These are phyloP conservation scores for Ogataea sp. DNA, from an alignment of 805 yeast genomes.

Conservation along the genomic window DNA sequence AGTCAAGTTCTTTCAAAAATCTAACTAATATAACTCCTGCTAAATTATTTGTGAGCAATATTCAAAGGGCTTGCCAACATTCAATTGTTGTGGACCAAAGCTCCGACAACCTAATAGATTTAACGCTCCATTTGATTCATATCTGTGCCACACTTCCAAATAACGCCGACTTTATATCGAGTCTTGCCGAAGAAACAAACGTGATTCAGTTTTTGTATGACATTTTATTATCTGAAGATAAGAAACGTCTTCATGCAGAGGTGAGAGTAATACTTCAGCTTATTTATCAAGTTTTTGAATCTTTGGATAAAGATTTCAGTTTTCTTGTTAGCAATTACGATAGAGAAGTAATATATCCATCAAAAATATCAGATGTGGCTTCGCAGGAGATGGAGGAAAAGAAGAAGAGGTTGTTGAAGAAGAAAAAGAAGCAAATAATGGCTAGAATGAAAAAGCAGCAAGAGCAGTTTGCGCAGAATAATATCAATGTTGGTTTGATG, in stretches of 20 bases:
- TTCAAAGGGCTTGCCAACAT: conserved; percentile 41
- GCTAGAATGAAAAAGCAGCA: conserved; percentile 80
- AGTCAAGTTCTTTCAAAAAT: conserved; percentile 30
- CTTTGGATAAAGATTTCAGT: neutral
- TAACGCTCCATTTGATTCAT: conserved; percentile 62
- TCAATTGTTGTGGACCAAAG: conserved; percentile 29
- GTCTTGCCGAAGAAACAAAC: conserved; percentile 1
- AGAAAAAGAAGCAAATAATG: conserved; percentile 61
- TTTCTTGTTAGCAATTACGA: neutral
- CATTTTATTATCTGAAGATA: conserved; percentile 33
- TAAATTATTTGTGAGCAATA: conserved; percentile 41
- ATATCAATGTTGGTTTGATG: conserved; percentile 24
- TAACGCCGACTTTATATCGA: conserved; percentile 12
- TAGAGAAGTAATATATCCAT: conserved; percentile 1
- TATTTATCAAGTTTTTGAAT: neutral
- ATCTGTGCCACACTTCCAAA: conserved; percentile 40
- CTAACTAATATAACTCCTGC: conserved; percentile 48
- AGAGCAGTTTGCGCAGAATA: conserved; percentile 56
- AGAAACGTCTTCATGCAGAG: conserved; percentile 39
- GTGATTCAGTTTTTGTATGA: conserved; percentile 25
- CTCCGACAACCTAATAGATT: conserved; percentile 48
- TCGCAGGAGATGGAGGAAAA: conserved; percentile 38
- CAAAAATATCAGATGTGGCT: conserved; percentile 8
- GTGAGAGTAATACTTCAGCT: conserved; percentile 44
- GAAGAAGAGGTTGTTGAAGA: conserved; percentile 63